Evolutionary conservation across 148 eudicot species (phyloP).

Genomic region (Rhododendron mucronatum): DNA sequence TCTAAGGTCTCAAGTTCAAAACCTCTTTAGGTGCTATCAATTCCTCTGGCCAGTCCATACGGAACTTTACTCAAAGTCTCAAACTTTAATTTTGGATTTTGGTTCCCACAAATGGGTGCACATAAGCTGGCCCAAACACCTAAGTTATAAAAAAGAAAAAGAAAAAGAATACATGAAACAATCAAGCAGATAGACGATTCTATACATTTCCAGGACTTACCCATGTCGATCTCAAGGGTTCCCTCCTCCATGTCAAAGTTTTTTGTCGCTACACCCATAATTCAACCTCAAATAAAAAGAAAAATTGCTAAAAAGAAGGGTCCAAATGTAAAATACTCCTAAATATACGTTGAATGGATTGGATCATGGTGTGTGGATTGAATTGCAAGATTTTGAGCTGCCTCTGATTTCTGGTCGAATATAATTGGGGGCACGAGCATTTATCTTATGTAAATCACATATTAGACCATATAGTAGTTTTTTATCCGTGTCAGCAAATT

Average conservation of each 20-base stretch:
- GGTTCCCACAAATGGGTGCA: too few relatives aligned
- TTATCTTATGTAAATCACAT: background rate
- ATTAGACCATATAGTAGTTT: too few relatives aligned
- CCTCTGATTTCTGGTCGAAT: background rate
- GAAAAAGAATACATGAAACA: background rate
- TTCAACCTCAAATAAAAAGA: slow-evolving; percentile 20
- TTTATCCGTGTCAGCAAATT: too few relatives aligned
- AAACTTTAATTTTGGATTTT: too few relatives aligned
- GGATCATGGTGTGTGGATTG: background rate
- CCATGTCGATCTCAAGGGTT: slow-evolving; percentile 89
- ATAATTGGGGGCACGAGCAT: background rate
- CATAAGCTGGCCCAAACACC: too few relatives aligned
- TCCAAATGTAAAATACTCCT: background rate
- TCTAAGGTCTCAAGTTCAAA: too few relatives aligned
- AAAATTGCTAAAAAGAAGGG: background rate
- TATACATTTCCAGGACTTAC: slow-evolving; percentile 34
- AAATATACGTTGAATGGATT: background rate
- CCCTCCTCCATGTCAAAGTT: slow-evolving; percentile 72
- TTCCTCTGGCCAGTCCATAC: too few relatives aligned
- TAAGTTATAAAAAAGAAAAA: too few relatives aligned
- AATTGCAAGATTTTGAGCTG: background rate
- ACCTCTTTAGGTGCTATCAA: too few relatives aligned
- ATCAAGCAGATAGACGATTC: background rate
- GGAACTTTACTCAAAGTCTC: too few relatives aligned
- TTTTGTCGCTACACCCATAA: slow-evolving; percentile 58